Evolutionary conservation across 2,329 filamentous ascomycete species (phyloP), one percentile per base, ranked within the genome.

Genomic region (Venturia pyrina): DNA sequence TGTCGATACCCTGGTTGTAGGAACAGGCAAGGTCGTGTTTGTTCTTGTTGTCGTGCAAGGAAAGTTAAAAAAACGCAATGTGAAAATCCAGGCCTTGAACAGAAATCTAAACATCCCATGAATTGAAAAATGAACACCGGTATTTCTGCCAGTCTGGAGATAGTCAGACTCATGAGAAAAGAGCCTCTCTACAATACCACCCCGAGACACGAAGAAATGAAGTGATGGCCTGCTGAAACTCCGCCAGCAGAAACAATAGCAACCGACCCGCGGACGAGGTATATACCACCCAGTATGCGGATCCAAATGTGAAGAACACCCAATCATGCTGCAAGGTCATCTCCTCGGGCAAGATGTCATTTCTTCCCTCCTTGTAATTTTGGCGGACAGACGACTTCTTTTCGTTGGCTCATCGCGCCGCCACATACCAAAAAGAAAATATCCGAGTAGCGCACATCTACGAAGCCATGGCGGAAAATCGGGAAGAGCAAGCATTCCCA

Each of bases 21-120:
- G 28, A 37, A 15, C 28, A 19, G 19, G 53, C 28, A 34, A 37
- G 28, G 17, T 37, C 7, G 5, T 59, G 53, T n/a, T 40, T 37
- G 28, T 59, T 59, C 28, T 59, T 34, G 53, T 59, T 37, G 53
- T 59, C 32, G 53, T 37, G 17, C 34, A 59, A 59, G 19, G 28
- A 37, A 37, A 37, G 28, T 32, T 8, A 37, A 59, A 37, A 15
- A 59, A 59, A 59, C 15, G 53, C 32, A 53, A 53, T 28, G 24
- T 53, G 21, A 53, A 19, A 37, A n/a, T 32, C 53, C 53, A 59
- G 53, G 24, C 53, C 53, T 37, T 59, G 28, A 34, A 59, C 17
- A 59, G 53, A 59, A 59, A 19, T 59, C 53, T 59, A 59, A 59
- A 59, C 53, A 59, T 59, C 53, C 53, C 53, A 59, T 59, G 53